These are phyloP conservation scores for Pythium phragmiticola DNA, from an alignment of 352 stramenopile species.

Conservation along the genomic window DNA sequence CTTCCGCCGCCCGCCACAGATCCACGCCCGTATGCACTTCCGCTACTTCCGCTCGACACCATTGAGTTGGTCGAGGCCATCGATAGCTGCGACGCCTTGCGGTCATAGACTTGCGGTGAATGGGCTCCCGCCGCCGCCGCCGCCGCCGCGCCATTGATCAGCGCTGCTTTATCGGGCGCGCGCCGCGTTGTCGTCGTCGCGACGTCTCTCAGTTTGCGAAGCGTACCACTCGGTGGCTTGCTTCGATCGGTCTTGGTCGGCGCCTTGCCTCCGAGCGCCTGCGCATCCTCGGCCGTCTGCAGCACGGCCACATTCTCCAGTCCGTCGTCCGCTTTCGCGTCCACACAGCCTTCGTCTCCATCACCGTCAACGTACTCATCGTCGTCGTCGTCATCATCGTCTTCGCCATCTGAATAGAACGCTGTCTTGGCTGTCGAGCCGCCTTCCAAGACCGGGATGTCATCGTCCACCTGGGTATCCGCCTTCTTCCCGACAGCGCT, in stretches of 20 bases:
- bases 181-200: conserved; percentile 16
- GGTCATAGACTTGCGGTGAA: conserved; percentile 11
- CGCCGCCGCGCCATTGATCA: background rate
- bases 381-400: conserved; percentile 29
- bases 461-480: conserved; percentile 31
- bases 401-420: conserved; percentile 38
- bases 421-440: conserved; percentile 16
- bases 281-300: conserved; percentile 62
- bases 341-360: conserved; percentile 30
- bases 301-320: conserved; percentile 67
- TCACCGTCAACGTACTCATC: conserved; percentile 31
- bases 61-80: conserved; percentile 14
- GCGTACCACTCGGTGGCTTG: conserved; percentile 14
- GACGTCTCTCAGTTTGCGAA: conserved; percentile 27
- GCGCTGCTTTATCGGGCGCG: conserved; percentile 11
- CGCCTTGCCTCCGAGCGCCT: conserved; percentile 24
- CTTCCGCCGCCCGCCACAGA: conserved; percentile 44
- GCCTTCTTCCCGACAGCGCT: background rate
- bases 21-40: background rate
- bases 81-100: conserved; percentile 7
- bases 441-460: conserved; percentile 72
- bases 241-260: conserved; percentile 32
- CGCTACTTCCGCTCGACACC: conserved; percentile 1
- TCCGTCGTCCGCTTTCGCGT: conserved; percentile 40
- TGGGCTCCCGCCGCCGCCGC: background rate